Conservation (phyloP, 805 yeast species). For the Kuraishia cidri region DNA sequence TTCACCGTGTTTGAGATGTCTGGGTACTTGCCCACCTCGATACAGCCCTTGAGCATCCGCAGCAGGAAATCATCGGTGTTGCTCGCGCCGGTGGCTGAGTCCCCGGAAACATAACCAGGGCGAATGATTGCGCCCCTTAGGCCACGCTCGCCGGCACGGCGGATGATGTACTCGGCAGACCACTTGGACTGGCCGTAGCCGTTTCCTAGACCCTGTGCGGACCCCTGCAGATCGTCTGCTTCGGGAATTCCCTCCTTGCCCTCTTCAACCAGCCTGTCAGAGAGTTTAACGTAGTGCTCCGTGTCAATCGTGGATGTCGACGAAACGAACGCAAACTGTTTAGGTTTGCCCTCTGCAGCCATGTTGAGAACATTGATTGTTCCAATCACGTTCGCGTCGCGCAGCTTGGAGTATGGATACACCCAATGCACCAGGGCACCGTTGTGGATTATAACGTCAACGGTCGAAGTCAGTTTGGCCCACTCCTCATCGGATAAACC, state of each 20-base stretch:
- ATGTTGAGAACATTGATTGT: slow-evolving; percentile 77
- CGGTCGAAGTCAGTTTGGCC: slow-evolving; percentile 40
- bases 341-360: slow-evolving; percentile 74
- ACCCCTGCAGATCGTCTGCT: slow-evolving; percentile 75
- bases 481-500: slow-evolving; percentile 58
- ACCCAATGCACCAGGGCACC: slow-evolving; percentile 99
- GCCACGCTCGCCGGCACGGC: slow-evolving; percentile 85
- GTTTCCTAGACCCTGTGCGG: slow-evolving; percentile 71
- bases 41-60: slow-evolving; percentile 91
- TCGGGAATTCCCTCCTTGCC: slow-evolving; percentile 75
- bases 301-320: slow-evolving; percentile 92
- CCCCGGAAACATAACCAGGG: slow-evolving; percentile 96
- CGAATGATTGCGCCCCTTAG: slow-evolving; percentile 83
- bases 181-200: slow-evolving; percentile 98
- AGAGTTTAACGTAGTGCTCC: slow-evolving; percentile 66
- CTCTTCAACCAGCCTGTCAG: slow-evolving; percentile 56
- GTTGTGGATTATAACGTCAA: slow-evolving; percentile 87
- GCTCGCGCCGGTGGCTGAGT: slow-evolving; percentile 72
- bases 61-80: slow-evolving; percentile 95
- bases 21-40: slow-evolving; percentile 80
- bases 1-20: slow-evolving; percentile 82
- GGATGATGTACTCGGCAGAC: slow-evolving; percentile 87
- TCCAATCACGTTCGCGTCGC: slow-evolving; percentile 90
- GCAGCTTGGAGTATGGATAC: slow-evolving; percentile 80
- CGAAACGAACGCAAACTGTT: slow-evolving; percentile 83